Base-by-base conservation (phyloP, 257 asterid species). In the Forsythia suspensa region DNA sequence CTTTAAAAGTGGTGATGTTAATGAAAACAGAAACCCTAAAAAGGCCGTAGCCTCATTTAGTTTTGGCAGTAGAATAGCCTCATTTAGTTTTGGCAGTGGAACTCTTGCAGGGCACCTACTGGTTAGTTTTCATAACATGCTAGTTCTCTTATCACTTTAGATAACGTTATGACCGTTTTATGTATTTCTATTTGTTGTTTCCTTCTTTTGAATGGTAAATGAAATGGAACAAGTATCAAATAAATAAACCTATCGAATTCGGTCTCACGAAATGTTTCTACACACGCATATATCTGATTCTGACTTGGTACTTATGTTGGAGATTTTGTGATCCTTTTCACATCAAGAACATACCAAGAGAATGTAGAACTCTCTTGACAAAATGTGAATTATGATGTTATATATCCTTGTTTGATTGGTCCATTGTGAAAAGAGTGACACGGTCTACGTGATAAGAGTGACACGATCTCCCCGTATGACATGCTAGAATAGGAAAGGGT, bases 61-160 rank as follows among this genome's bases (percentile, higher is more conserved):
- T 80, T 96, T 86, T 77, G 98, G 98, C 52, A 85, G 97, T 44
- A 98, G 99, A 75, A 96, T 76, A 73, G 91, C 96, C 55, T 96
- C 97, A 0, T 96, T 89, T 80, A 51, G 97, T 80, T 96, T 86
- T 77, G 98, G 98, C 52, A 85, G 97, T 44, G 99, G 99, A 75
- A 96, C 99, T 59, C 97, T 96, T 67, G 89, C 88, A 78, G 99
- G 99, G 76, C 98, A 94, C 85, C 77, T 94, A 69, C 88, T 94
- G 97, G 97, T 92, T 72, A 77, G 84, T 83, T 78, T 73, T 75
- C 66, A 11, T 74, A n/a, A 38, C 79, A 3, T 55, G 42, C 44
- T 73, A 18, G 40, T 48, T 73, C 40, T 65, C 41, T 46, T 66
- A 10, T 55, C 67, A 44, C 42, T 41, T 24, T 70, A 57, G 6